phyloP scores from a whole-genome alignment of 352 stramenopile genomes.

The Globisporangium recalcitrans region DNA sequence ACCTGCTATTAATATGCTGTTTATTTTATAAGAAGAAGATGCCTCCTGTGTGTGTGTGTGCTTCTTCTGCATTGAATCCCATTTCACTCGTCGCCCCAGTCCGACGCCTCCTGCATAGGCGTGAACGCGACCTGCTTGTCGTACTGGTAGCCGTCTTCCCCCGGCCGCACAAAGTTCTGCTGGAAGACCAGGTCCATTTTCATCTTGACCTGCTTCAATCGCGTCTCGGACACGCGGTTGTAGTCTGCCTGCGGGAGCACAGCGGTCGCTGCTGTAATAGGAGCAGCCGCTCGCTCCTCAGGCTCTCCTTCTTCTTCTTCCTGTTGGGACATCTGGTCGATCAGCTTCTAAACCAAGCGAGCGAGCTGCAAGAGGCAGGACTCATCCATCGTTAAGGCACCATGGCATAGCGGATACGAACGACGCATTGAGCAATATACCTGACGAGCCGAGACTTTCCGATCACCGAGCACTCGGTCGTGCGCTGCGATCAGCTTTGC shows the following conservation, averaged over 20 bases:
- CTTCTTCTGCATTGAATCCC: no score
- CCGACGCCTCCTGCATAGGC: constrained; percentile 33
- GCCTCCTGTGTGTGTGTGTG: neutral
- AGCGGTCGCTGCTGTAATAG: neutral
- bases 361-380: constrained; percentile 26
- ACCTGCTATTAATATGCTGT: constrained; percentile 51
- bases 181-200: constrained; percentile 71
- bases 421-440: constrained; percentile 10
- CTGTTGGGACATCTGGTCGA: constrained; percentile 12
- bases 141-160: constrained; percentile 54
- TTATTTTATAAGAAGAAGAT: constrained; percentile 44
- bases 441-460: constrained; percentile 42
- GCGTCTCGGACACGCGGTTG: constrained; percentile 70
- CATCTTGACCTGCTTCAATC: constrained; percentile 60
- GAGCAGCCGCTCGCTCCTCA: neutral
- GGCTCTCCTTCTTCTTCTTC: neutral
- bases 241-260: constrained; percentile 63
- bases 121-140: constrained; percentile 64
- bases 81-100: constrained; percentile 53
- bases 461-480: constrained; percentile 28
- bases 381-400: no score
- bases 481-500: constrained; percentile 35
- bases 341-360: constrained; percentile 41
- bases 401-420: no score
- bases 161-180: constrained; percentile 52